Evolutionary conservation across 2,329 filamentous ascomycete species (phyloP), one percentile per base, ranked within the genome.

Genomic region (Hansfordia pulvinata): DNA sequence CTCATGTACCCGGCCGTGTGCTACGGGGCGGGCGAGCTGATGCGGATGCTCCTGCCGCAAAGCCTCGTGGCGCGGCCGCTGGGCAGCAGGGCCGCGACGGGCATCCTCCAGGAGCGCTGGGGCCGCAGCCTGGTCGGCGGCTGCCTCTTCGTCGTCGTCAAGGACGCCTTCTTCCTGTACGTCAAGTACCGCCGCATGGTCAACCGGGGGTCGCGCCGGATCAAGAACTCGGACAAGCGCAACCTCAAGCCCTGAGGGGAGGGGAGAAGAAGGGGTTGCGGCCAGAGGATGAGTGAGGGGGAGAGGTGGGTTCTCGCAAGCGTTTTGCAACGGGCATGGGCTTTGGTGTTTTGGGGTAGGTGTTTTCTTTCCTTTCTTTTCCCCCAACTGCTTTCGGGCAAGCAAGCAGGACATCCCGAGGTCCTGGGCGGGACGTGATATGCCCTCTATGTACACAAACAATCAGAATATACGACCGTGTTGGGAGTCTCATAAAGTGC

Each of bases 51-150:
- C 0, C 58, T 93, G 1, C 88, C 88, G 0, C 56, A 56, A 19
- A 56, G 69, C 4, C 85, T 80, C 74, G 73, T 77, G 8, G 54
- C 56, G 0, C 52, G 54, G 7, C 50, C 59, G 2, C 14, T 38
- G 5, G 14, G 17, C 4, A 35, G 44, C 8, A n/a, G n/a, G n/a
- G 32, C 40, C 7, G 34, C 35, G 21, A 69, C 69, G 0, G 76
- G 80, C 0, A 59, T 96, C 15, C 50, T 98, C 17, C 81, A 90
- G 44, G 71, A 80, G 39, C 73, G 76, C 31, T 96, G 90, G 84
- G 90, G 85, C 1, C 66, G 90, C 30, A 94, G 82, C 42, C 60
- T 98, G 3, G 66, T 90, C 2, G 90, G 90, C 2, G 90, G 90
- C 0, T 90, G 83, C 46, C 54, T 93, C 12, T 93, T 88, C 42